Evolutionary conservation across 2,329 filamentous ascomycete species (phyloP).

Genomic region (Fusarium sp.): DNA sequence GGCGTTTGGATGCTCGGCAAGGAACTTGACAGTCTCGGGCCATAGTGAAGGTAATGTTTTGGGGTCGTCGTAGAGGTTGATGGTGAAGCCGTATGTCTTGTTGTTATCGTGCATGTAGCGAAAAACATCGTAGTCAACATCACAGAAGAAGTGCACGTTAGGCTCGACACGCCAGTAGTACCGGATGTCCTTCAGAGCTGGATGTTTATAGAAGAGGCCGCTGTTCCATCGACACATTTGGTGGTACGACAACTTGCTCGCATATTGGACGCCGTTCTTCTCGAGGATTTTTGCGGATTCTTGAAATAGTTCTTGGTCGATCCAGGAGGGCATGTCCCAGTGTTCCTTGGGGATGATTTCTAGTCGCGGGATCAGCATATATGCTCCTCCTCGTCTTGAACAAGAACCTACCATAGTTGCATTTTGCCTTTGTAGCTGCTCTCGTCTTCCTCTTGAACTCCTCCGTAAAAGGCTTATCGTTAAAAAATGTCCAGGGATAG

Average conservation of each 20-base stretch:
- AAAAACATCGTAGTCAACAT: constrained; percentile 98
- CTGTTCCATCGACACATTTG: constrained; percentile 99
- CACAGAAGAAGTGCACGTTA: constrained; percentile 99
- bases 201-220: constrained; percentile 97
- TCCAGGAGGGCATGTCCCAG: constrained; percentile 93
- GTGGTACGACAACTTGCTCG: constrained; percentile 89
- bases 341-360: constrained; percentile 94
- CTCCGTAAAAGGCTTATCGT: constrained; percentile 91
- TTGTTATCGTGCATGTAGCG: constrained; percentile 98
- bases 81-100: constrained; percentile 99
- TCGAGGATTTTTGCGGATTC: constrained; percentile 87
- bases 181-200: constrained; percentile 81
- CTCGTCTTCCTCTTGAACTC: constrained; percentile 90
- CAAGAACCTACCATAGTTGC: constrained; percentile 76
- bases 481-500: constrained; percentile 99
- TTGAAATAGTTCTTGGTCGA: constrained; percentile 85
- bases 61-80: constrained; percentile 94
- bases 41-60: constrained; percentile 88
- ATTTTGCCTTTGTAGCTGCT: constrained; percentile 88
- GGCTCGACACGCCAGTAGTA: constrained; percentile 99
- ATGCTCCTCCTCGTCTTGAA: neutral
- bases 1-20: constrained; percentile 85
- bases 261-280: constrained; percentile 91
- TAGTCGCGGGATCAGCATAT: constrained; percentile 52
- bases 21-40: constrained; percentile 95